Evolutionary conservation across 805 yeast genomes (phyloP).

Genomic region (Debaryomyces hansenii): DNA sequence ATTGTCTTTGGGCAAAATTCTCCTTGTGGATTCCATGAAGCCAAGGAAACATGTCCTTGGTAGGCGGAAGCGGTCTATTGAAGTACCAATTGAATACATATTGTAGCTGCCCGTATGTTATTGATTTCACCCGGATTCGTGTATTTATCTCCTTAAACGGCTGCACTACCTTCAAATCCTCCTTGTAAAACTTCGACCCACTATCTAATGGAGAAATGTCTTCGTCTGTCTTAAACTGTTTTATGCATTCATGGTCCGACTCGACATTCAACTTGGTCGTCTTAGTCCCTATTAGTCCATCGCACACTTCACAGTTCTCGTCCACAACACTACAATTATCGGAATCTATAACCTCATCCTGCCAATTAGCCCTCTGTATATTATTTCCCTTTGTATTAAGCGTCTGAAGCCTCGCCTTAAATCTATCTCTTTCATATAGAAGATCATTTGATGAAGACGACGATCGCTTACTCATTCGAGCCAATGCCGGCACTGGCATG

Average conservation of each 20-base stretch:
- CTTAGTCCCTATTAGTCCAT: conserved; percentile 31
- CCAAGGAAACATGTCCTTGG: conserved; percentile 83
- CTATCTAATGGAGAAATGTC: conserved; percentile 18
- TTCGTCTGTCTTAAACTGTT: neutral
- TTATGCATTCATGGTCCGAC: conserved; percentile 3
- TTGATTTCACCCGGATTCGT: conserved; percentile 11
- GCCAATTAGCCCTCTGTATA: neutral
- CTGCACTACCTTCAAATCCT: conserved; percentile 4
- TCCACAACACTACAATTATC: conserved; percentile 3
- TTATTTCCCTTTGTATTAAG: conserved; percentile 20
- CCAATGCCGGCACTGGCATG: neutral
- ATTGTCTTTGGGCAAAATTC: conserved; percentile 54
- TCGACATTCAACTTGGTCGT: conserved; percentile 35
- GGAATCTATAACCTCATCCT: neutral
- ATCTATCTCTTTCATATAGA: conserved; percentile 40
- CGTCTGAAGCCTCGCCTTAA: conserved; percentile 37
- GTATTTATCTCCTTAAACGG: neutral
- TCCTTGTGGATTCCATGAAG: conserved; percentile 71
- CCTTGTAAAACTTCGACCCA: conserved; percentile 12
- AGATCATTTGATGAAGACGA: conserved; percentile 41
- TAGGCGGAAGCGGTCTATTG: conserved; percentile 52
- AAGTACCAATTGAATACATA: conserved; percentile 38
- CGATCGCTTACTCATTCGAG: conserved; percentile 30
- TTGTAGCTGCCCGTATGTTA: conserved; percentile 15
- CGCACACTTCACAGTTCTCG: conserved; percentile 33